Conservation (phyloP, 352 stramenopile species). For the Pythium sukuiense region DNA sequence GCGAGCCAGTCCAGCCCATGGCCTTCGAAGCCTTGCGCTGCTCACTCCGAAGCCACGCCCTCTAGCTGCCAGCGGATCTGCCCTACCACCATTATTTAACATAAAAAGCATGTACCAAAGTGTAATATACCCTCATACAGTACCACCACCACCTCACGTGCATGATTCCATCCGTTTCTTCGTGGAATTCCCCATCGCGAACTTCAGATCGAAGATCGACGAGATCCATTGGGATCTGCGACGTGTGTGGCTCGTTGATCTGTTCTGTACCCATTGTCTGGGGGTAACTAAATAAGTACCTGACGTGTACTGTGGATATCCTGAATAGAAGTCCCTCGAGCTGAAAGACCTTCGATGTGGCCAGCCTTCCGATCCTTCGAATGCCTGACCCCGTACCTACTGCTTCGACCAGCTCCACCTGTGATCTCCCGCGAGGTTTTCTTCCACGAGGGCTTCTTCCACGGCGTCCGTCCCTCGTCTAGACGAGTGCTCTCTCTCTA, state of each 20-base stretch:
- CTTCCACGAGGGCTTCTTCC: conserved; percentile 4
- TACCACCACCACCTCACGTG: not conserved
- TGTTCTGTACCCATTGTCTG: not conserved
- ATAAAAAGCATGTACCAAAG: conserved; percentile 20
- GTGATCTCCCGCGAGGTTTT: not conserved
- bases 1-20: not conserved
- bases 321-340: not conserved
- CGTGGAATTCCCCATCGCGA: too few species aligned
- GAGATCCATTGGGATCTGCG: too few species aligned
- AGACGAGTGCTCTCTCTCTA: not conserved
- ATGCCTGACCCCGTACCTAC: conserved; percentile 1
- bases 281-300: too few species aligned
- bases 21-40: not conserved
- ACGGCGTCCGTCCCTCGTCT: not conserved
- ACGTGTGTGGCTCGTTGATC: not conserved
- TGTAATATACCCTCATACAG: conserved; percentile 13
- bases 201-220: too few species aligned
- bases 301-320: not conserved
- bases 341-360: not conserved
- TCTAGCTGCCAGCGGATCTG: conserved; percentile 12
- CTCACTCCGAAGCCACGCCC: not conserved
- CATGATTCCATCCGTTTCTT: not conserved
- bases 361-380: not conserved
- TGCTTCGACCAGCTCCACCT: not conserved
- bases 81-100: conserved; percentile 17